A percentile compares a stretch with the other conserved stretches of the same genome.
Evolutionary conservation across 306 rosid genomes (phyloP).

Genomic region (Phaseolus lunatus): DNA sequence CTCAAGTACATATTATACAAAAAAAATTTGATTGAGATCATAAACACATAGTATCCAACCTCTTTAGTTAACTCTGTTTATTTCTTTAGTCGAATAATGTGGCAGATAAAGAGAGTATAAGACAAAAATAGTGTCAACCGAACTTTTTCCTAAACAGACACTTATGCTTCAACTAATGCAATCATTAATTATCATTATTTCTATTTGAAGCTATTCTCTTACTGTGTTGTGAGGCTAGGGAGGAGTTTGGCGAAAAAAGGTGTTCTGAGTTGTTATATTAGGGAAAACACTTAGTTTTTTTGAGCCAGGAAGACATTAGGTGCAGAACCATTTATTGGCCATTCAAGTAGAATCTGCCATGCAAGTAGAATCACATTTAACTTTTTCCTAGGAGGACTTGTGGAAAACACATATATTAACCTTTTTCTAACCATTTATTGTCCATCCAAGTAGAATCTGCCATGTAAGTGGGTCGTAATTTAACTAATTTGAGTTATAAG

Average conservation of each 20-base stretch:
- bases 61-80: too few relatives aligned
- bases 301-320: slow-evolving; percentile 57
- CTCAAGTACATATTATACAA: too few relatives aligned
- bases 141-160: neutral
- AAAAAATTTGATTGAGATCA: neutral
- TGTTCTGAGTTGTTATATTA: slow-evolving; percentile 39
- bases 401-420: neutral
- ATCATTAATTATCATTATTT: slow-evolving; percentile 30
- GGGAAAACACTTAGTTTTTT: slow-evolving; percentile 49
- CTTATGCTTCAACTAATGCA: slow-evolving; percentile 41
- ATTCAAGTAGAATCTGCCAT: slow-evolving; percentile 15
- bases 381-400: neutral
- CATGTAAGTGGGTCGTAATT: slow-evolving; percentile 33
- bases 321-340: slow-evolving; percentile 36
- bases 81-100: too few relatives aligned
- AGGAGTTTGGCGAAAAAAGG: slow-evolving; percentile 59
- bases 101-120: neutral
- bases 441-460: slow-evolving; percentile 46
- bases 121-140: neutral
- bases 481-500: slow-evolving; percentile 37
- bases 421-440: slow-evolving; percentile 32
- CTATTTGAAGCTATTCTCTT: slow-evolving; percentile 46
- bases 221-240: slow-evolving; percentile 47
- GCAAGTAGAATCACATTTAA: slow-evolving; percentile 8
- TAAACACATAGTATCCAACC: too few relatives aligned